Evolutionary conservation across 1,139 yeast genomes (phyloP).

Genomic region (Scheffersomyces insectosa): DNA sequence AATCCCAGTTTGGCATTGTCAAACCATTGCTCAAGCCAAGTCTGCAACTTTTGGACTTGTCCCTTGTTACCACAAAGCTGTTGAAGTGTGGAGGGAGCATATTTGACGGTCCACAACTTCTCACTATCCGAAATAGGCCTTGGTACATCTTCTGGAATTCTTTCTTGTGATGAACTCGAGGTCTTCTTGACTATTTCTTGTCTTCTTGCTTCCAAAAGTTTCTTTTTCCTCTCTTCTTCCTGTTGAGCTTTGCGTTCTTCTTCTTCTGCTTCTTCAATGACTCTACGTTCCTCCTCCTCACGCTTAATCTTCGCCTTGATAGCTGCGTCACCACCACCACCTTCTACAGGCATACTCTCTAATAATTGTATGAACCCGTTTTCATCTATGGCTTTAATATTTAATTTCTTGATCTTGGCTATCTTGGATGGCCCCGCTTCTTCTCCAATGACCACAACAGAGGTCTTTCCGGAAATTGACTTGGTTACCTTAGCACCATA

Average conservation of each 20-base stretch:
- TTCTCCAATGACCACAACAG: constrained; percentile 86
- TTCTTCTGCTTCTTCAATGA: constrained; percentile 50
- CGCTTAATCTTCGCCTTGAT: constrained; percentile 68
- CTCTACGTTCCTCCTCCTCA: constrained; percentile 60
- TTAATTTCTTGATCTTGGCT: constrained; percentile 69
- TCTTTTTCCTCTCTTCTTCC: constrained; percentile 14
- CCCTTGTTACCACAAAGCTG: constrained; percentile 94
- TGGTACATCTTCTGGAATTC: constrained; percentile 18
- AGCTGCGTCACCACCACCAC: constrained; percentile 83
- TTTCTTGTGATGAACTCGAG: constrained; percentile 13
- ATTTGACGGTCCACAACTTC: constrained; percentile 87
- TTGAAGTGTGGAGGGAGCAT: constrained; percentile 74
- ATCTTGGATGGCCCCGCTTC: constrained; percentile 98
- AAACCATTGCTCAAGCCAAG: constrained; percentile 84
- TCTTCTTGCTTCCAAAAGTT: constrained; percentile 11
- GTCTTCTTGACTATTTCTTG: constrained; percentile 40
- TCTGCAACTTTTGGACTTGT: constrained; percentile 60
- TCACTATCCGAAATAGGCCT: constrained; percentile 46
- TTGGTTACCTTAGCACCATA: constrained; percentile 96
- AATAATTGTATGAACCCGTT: constrained; percentile 80
- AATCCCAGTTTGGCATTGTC: constrained; percentile 55
- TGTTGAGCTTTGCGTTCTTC: constrained; percentile 23
- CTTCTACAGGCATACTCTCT: constrained; percentile 83
- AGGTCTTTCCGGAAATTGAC: constrained; percentile 82
- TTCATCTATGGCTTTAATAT: constrained; percentile 81